phyloP scores from a whole-genome alignment of 169 alveolate genomes.

The Babesia ovis region DNA sequence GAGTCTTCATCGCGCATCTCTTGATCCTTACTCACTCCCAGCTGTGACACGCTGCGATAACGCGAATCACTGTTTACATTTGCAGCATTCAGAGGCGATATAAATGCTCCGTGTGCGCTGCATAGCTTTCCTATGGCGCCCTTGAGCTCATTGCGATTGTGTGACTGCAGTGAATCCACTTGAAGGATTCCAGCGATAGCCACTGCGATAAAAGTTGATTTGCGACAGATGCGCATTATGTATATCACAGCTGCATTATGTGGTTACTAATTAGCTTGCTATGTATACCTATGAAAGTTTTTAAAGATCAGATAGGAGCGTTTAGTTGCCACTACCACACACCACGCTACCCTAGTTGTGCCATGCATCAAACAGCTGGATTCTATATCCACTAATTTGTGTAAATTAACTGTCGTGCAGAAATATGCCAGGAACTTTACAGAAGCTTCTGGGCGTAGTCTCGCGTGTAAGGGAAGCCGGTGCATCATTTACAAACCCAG shows the following conservation, averaged over 20 bases:
- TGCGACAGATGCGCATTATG: constrained; percentile 36
- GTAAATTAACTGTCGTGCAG: background rate
- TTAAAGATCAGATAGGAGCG: background rate
- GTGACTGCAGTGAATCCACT: constrained; percentile 10
- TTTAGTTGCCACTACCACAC: constrained; percentile 2
- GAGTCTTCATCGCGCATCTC: background rate
- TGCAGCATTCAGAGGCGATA: background rate
- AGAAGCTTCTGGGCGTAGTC: constrained; percentile 24
- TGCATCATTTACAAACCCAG: constrained; percentile 50
- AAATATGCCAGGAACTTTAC: constrained; percentile 20
- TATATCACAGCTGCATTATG: background rate
- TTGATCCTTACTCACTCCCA: background rate
- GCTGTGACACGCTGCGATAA: background rate
- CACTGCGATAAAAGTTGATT: constrained; percentile 9
- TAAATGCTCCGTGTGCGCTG: background rate
- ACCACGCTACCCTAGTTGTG: background rate
- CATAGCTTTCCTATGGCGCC: background rate
- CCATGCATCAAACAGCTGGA: background rate
- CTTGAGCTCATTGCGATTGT: background rate
- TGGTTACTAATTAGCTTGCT: background rate
- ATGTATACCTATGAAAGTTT: no score
- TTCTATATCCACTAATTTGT: background rate
- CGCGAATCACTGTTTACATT: background rate
- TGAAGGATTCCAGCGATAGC: constrained; percentile 28
- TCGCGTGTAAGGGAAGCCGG: constrained; percentile 47